Conservation (phyloP, 2,329 filamentous ascomycete species). For the Geoglossum cookeanum region DNA sequence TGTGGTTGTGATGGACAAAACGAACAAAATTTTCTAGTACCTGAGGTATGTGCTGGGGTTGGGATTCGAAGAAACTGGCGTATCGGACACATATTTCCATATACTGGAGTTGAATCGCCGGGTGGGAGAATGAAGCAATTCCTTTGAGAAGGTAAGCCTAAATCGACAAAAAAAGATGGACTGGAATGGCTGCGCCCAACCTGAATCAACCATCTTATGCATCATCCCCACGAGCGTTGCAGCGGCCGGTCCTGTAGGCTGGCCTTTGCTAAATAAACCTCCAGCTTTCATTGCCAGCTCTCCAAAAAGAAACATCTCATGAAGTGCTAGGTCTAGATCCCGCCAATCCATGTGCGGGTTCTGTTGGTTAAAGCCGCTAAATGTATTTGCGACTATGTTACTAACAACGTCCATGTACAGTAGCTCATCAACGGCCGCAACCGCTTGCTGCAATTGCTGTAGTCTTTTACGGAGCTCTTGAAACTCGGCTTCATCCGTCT, state of each 20-base stretch:
- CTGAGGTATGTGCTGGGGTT: conserved; percentile 61
- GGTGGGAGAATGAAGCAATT: conserved; percentile 70
- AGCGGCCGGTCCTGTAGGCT: conserved; percentile 59
- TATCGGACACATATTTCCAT: conserved; percentile 98
- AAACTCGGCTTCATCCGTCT: conserved; percentile 94
- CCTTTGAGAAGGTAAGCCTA: conserved; percentile 28
- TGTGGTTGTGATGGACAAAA: conserved; percentile 71
- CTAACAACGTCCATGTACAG: conserved; percentile 81
- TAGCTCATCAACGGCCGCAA: conserved; percentile 71
- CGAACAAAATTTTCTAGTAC: conserved; percentile 84
- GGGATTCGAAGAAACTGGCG: conserved; percentile 75
- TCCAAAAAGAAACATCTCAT: conserved; percentile 92
- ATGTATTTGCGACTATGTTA: conserved; percentile 71
- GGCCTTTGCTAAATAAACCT: conserved; percentile 69
- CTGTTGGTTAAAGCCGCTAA: conserved; percentile 47
- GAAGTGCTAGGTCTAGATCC: conserved; percentile 78
- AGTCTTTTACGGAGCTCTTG: conserved; percentile 81
- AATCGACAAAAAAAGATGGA: neutral
- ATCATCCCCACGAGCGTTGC: conserved; percentile 82
- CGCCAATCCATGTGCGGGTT: conserved; percentile 74
- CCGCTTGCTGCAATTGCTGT: conserved; percentile 78
- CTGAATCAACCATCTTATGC: conserved; percentile 83
- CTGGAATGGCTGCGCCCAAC: conserved; percentile 29
- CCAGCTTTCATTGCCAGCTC: conserved; percentile 81
- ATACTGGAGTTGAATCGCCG: conserved; percentile 83